A percentile compares a stretch with the other conserved stretches of the same genome.
phyloP scores from a whole-genome alignment of 352 stramenopile species.

The Vaucheria bursata region DNA sequence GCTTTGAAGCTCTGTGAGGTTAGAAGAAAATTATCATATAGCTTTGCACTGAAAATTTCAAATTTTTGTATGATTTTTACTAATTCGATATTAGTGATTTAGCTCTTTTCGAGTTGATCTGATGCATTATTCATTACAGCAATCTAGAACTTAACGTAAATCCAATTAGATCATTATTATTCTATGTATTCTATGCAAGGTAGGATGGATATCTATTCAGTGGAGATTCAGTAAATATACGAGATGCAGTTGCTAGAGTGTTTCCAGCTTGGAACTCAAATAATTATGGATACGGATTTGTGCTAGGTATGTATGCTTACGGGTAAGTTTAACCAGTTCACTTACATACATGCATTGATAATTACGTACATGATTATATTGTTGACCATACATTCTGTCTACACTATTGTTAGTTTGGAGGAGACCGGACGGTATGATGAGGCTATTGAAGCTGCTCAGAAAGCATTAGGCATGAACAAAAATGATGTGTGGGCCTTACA shows the following conservation, averaged over 20 bases:
- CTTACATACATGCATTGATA: not conserved
- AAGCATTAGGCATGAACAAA: not conserved
- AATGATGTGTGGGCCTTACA: constrained; percentile 5
- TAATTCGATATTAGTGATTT: too few species aligned
- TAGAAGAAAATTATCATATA: not conserved
- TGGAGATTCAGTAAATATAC: not conserved
- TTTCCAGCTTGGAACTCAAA: not conserved
- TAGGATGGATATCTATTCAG: not conserved
- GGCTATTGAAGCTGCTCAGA: not conserved
- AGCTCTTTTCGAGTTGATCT: too few species aligned
- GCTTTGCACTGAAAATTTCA: not conserved
- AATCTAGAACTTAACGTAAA: too few species aligned
- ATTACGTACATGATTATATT: not conserved
- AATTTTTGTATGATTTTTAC: not conserved
- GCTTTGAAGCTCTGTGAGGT: not conserved
- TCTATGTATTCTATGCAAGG: not conserved
- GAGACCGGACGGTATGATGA: not conserved
- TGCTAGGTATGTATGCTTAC: constrained; percentile 6
- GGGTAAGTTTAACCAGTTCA: not conserved
- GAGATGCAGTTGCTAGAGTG: not conserved
- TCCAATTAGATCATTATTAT: not conserved
- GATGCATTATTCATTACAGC: too few species aligned
- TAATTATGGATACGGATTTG: not conserved
- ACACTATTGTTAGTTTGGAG: not conserved
- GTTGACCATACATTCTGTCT: not conserved